phyloP scores from a whole-genome alignment of 2,329 filamentous ascomycete genomes.

The Claviceps purpurea region DNA sequence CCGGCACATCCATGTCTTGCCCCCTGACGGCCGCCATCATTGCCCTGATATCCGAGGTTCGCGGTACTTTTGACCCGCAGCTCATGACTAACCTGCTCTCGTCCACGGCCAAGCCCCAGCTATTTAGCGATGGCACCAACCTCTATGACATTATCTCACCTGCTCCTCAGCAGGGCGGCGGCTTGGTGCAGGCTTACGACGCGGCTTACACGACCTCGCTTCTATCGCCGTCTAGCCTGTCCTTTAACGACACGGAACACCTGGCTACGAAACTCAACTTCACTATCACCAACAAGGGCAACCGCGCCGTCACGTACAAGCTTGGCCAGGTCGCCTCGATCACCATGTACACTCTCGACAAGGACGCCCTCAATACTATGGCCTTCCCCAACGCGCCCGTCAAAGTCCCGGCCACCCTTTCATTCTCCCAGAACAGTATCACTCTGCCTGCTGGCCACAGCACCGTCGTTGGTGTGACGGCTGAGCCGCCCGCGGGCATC shows the following conservation, averaged over 20 bases:
- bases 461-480: constrained; percentile 30
- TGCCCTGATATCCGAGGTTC: constrained; percentile 37
- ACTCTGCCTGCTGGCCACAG: constrained; percentile 28
- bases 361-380: constrained; percentile 21
- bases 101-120: constrained; percentile 33
- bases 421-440: constrained; percentile 28
- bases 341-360: constrained; percentile 36
- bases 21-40: constrained; percentile 40
- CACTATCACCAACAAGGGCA: constrained; percentile 40
- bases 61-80: constrained; percentile 34
- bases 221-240: constrained; percentile 39
- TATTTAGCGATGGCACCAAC: constrained; percentile 29
- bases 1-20: constrained; percentile 47
- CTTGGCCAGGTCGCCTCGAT: constrained; percentile 34
- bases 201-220: constrained; percentile 39
- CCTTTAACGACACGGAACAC: constrained; percentile 51
- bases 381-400: constrained; percentile 32
- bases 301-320: constrained; percentile 34
- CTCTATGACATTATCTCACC: constrained; percentile 32
- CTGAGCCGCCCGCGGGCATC: constrained; percentile 24
- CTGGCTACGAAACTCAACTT: constrained; percentile 35
- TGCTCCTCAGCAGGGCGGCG: constrained; percentile 46
- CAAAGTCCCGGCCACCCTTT: constrained; percentile 26
- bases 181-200: constrained; percentile 45
- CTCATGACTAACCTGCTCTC: constrained; percentile 35